phyloP scores from a whole-genome alignment of 176 grass and related monocot species.

The Pharus latifolius region DNA sequence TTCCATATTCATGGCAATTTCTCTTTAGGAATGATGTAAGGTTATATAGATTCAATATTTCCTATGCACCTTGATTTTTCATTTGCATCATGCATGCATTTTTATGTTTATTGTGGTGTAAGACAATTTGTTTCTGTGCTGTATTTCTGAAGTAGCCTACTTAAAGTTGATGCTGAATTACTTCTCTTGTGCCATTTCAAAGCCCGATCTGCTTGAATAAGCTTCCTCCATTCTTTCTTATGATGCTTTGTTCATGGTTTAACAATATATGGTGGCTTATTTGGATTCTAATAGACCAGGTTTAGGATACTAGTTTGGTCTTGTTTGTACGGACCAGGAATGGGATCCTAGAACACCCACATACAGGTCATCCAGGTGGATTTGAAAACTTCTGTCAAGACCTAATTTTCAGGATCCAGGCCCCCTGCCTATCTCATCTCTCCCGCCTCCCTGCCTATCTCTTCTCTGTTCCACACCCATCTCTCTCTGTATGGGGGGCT shows the following conservation, averaged over 20 bases:
- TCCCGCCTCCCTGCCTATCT: too few species aligned
- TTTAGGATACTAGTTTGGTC: too few species aligned
- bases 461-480: too few species aligned
- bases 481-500: too few species aligned
- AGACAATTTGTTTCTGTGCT: neutral
- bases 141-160: neutral
- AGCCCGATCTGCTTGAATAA: neutral
- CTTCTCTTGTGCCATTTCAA: neutral
- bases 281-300: too few species aligned
- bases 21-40: neutral
- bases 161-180: neutral
- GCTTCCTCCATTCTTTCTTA: neutral
- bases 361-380: too few species aligned
- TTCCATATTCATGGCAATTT: too few species aligned
- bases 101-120: neutral
- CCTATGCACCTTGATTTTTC: neutral
- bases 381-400: too few species aligned
- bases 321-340: too few species aligned
- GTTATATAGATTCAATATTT: neutral
- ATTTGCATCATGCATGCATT: neutral
- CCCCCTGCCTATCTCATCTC: too few species aligned
- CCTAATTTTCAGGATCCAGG: too few species aligned
- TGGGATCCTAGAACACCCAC: too few species aligned
- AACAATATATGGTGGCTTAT: neutral
- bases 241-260: neutral